Evolutionary conservation across 768 basidiomycete genomes (phyloP), one percentile per base, ranked within the genome.

Genomic region (Porphyrellus cyaneotinctus): DNA sequence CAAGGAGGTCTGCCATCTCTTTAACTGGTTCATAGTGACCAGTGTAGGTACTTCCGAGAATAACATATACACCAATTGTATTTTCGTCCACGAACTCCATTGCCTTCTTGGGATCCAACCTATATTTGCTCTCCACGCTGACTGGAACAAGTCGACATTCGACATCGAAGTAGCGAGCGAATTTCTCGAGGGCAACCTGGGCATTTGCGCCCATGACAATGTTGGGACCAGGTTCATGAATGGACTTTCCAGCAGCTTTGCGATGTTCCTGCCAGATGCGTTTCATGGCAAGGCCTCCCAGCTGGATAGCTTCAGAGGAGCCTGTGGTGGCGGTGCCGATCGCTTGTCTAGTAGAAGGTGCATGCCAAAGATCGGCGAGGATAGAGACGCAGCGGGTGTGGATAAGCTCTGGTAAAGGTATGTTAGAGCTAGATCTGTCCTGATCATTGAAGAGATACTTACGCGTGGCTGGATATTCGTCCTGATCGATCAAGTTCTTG

Each of bases 1-100:
- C 76, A 67, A 92, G 74, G 11, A 89, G 76, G 37, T 85, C 83
- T 1, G 87, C 75, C 83, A 97, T 89, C 65, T 86, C 88, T 65
- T 88, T 80, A 30, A 97, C 93, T 13, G 87, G 83, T 61, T 95
- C 94, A 61, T 77, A 82, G 58, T 74, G 75, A n/a, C 77, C 80
- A 7, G 80, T 81, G 58, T 75, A 78, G 23, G 76, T 79, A 76
- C 85, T 75, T 30, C 75, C 78, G 23, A 82, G 72, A 52, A 80
- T 80, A 51, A 81, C 81, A 56, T 83, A 87, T 47, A 87, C 71
- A 43, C 85, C 85, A 53, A 87, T 86, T 1, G 82, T 83, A 57
- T 86, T 86, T 71, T 87, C 85, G 59, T 87, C 86, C 15, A 87
- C 75, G 46, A 73, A 79, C 38, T 85, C 71, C 74, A 86, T 80